phyloP scores from a whole-genome alignment of 768 basidiomycete genomes.

The Rubroboletus pulcherrimus region DNA sequence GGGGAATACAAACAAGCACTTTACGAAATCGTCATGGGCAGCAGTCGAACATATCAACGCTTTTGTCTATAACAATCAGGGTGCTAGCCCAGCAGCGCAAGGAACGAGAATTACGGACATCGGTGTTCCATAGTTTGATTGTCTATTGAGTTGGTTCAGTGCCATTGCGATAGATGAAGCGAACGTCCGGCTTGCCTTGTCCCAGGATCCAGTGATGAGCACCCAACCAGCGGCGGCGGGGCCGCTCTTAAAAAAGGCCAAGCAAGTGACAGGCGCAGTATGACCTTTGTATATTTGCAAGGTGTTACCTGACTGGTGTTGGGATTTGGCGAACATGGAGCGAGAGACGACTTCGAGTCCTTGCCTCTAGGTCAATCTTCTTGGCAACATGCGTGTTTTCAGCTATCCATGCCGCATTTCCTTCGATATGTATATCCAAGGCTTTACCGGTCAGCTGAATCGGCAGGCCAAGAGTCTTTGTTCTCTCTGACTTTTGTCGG shows the following conservation, averaged over 20 bases:
- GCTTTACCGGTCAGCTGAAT: slow-evolving; percentile 75
- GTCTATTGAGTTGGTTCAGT: slow-evolving; percentile 45
- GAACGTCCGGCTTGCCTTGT: slow-evolving; percentile 49
- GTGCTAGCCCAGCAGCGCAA: background rate
- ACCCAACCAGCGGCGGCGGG: slow-evolving; percentile 41
- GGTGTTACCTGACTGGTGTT: slow-evolving; percentile 72
- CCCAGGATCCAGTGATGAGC: slow-evolving; percentile 93
- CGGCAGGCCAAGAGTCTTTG: slow-evolving; percentile 72
- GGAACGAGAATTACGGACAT: slow-evolving; percentile 40
- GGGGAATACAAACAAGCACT: slow-evolving; percentile 72
- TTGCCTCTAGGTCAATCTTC: slow-evolving; percentile 75
- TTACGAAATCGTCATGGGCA: slow-evolving; percentile 90
- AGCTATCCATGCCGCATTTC: slow-evolving; percentile 76
- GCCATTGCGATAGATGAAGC: background rate
- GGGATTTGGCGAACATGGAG: slow-evolving; percentile 8
- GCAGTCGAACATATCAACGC: slow-evolving; percentile 62
- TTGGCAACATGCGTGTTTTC: slow-evolving; percentile 77
- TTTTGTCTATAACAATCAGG: slow-evolving; percentile 52
- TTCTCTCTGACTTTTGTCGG: slow-evolving; percentile 65
- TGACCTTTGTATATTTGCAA: slow-evolving; percentile 78
- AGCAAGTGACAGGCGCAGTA: slow-evolving; percentile 80
- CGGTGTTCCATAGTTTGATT: slow-evolving; percentile 81
- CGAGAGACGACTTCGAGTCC: slow-evolving; percentile 5
- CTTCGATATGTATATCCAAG: slow-evolving; percentile 62
- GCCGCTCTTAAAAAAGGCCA: slow-evolving; percentile 59